Percentiles rank a stretch among this genome's conserved stretches.
Evolutionary conservation across 768 basidiomycete genomes (phyloP).

Genomic region (Lactifluus subvellereus): DNA sequence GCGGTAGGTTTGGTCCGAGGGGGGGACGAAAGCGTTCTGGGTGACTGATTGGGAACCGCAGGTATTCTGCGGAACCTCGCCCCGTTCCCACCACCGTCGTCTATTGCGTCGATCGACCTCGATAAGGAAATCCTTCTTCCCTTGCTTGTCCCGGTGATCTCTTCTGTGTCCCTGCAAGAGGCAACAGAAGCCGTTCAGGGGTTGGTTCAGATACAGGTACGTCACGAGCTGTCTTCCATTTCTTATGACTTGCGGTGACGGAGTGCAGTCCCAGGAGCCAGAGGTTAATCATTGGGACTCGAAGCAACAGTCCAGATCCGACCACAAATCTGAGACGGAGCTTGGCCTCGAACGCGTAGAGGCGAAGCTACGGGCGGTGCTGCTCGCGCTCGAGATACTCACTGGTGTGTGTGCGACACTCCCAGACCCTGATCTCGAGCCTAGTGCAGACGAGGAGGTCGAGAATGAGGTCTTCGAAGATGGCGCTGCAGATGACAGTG

Average conservation of each 20-base stretch:
- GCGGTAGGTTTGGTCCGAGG: constrained; percentile 42
- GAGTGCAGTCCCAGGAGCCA: constrained; percentile 44
- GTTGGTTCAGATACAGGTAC: constrained; percentile 48
- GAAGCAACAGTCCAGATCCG: constrained; percentile 39
- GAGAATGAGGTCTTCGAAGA: constrained; percentile 42
- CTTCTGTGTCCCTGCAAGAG: constrained; percentile 51
- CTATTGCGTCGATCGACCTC: constrained; percentile 56
- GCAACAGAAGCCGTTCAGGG: constrained; percentile 44
- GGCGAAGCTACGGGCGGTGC: constrained; percentile 60
- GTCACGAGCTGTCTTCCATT: constrained; percentile 20
- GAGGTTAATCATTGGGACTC: constrained; percentile 34
- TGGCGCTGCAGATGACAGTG: constrained; percentile 36
- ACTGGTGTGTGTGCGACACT: constrained; percentile 85
- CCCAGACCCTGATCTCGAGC: constrained; percentile 60
- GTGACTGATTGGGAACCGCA: constrained; percentile 28
- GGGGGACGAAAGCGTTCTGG: background rate
- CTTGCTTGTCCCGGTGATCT: constrained; percentile 58
- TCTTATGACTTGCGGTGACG: background rate
- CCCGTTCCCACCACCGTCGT: constrained; percentile 65
- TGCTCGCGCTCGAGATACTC: constrained; percentile 81
- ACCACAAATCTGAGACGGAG: constrained; percentile 67
- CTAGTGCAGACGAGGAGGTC: constrained; percentile 31
- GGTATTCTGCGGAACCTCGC: constrained; percentile 74
- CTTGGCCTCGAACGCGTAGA: constrained; percentile 71
- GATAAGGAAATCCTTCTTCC: constrained; percentile 71